These are phyloP conservation scores for Fragilaria crotonensis DNA, from an alignment of 108 stramenopile genomes.

Conservation along the genomic window DNA sequence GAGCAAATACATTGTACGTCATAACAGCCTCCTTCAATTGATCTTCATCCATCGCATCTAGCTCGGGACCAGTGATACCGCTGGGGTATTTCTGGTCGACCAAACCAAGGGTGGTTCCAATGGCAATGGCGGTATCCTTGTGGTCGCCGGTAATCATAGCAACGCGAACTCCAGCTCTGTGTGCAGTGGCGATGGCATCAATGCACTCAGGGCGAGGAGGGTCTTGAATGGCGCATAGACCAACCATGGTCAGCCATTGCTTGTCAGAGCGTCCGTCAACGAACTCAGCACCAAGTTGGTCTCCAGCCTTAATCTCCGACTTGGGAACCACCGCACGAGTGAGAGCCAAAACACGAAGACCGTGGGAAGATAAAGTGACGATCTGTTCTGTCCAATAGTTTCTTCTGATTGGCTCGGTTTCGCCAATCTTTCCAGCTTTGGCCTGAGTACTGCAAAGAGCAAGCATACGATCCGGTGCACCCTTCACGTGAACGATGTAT, in stretches of 20 bases:
- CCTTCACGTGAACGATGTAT: slow-evolving; percentile 83
- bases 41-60: slow-evolving; percentile 68
- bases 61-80: slow-evolving; percentile 75
- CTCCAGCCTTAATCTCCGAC: slow-evolving; percentile 45
- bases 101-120: slow-evolving; percentile 79
- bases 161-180: slow-evolving; percentile 84
- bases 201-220: slow-evolving; percentile 90
- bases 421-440: slow-evolving; percentile 57
- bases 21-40: slow-evolving; percentile 55
- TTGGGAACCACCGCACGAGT: slow-evolving; percentile 60
- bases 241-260: slow-evolving; percentile 79
- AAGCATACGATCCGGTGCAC: slow-evolving; percentile 92
- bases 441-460: slow-evolving; percentile 66
- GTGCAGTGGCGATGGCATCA: slow-evolving; percentile 74
- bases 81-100: slow-evolving; percentile 51
- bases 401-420: slow-evolving; percentile 54
- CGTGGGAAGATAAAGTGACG: slow-evolving; percentile 77
- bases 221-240: slow-evolving; percentile 92
- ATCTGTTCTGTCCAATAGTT: slow-evolving; percentile 77
- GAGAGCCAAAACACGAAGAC: slow-evolving; percentile 92
- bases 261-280: slow-evolving; percentile 34
- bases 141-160: slow-evolving; percentile 96
- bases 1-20: slow-evolving; percentile 85
- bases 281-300: slow-evolving; percentile 64
- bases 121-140: slow-evolving; percentile 82